A percentile compares a stretch with the other conserved stretches of the same genome.
Conservation (phyloP, 352 stramenopile species). For the Phytopythium chamaehyphon region DNA sequence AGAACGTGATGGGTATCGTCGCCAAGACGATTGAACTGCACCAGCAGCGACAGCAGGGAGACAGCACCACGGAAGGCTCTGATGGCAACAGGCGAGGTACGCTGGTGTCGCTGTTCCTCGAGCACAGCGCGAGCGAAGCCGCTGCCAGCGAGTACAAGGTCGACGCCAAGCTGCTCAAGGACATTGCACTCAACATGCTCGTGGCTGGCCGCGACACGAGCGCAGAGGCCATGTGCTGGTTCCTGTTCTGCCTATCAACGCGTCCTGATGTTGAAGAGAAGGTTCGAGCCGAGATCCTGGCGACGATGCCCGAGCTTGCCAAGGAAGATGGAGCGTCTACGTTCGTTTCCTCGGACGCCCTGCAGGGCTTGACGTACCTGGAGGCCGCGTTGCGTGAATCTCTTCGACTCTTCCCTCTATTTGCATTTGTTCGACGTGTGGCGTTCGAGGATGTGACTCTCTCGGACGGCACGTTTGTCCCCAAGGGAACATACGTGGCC, state of each 20-base stretch:
- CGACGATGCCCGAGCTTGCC: constrained; percentile 10
- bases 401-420: constrained; percentile 32
- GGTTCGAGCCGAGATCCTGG: constrained; percentile 19
- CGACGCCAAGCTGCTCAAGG: constrained; percentile 8
- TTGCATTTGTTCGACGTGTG: constrained; percentile 26
- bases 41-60: not conserved
- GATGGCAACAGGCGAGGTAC: constrained; percentile 1
- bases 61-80: not conserved
- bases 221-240: constrained; percentile 51
- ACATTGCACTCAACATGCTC: constrained; percentile 70
- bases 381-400: constrained; percentile 25
- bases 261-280: constrained; percentile 30
- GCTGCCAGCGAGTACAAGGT: constrained; percentile 3
- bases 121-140: constrained; percentile 6
- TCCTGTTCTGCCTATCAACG: constrained; percentile 34
- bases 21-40: constrained; percentile 29
- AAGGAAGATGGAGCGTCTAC: not conserved
- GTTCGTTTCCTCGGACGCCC: constrained; percentile 3
- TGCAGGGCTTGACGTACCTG: constrained; percentile 13
- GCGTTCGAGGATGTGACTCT: constrained; percentile 24
- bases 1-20: constrained; percentile 33
- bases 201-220: constrained; percentile 72
- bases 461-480: constrained; percentile 38
- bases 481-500: constrained; percentile 19
- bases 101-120: constrained; percentile 9